Evolutionary conservation across 1,284 basidiomycete species (phyloP), one percentile per base, ranked within the genome.

Genomic region (Tilletia walkeri): DNA sequence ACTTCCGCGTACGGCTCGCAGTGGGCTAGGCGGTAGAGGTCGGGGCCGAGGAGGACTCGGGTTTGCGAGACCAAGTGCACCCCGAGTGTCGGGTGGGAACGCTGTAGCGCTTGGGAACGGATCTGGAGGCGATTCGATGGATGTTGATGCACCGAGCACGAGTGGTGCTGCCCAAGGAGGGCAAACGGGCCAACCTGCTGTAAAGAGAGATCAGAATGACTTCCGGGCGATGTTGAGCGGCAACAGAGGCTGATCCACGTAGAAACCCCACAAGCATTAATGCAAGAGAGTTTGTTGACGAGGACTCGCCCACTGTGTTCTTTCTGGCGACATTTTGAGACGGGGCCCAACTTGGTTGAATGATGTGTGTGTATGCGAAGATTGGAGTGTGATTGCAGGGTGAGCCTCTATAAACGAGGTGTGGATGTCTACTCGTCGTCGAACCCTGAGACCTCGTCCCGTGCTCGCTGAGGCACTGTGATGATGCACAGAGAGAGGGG

Each of bases 101-200:
- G 14, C 41, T 45, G 41, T 14, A 7, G 6, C 41, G 9, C 41
- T 9, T 14, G 41, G 41, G 41, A 45, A 45, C 41, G 41, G 41
- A 9, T 45, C 41, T 18, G 50, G 18, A 18, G 50, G 50, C 50
- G 50, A 53, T 24, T 53, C 24, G 67, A 71, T 9, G 74, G 70
- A 41, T 80, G 78, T 48, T 74, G 79, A 56, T 73, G 76, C 54
- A 79, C 80, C 56, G 79, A 82, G 68, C 80, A 79, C 79, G 72
- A 77, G 34, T 81, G 76, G 48, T 79, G 82, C 67, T 53, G 50
- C 6, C 50, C 7, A 53, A n/a, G 50, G 50, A 53, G 41, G 41
- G 16, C 50, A 53, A 53, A 18, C 24, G 24, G 24, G 24, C 24
- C 24, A 30, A 30, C 24, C 24, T 30, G 24, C 18, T 18, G 50